phyloP scores from a whole-genome alignment of 768 basidiomycete genomes.

The Mycena galopus region DNA sequence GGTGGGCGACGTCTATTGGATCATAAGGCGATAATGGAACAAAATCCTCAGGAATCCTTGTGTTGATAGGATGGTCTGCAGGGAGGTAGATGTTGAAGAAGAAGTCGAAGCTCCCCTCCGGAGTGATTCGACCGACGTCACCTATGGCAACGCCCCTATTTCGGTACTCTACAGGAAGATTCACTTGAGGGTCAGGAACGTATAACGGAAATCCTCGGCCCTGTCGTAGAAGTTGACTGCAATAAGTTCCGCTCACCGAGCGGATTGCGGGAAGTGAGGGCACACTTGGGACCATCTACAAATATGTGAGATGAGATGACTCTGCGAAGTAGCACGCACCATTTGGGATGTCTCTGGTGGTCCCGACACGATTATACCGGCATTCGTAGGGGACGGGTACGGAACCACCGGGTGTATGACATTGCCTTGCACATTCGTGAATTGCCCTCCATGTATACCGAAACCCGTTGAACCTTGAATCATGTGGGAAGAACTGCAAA shows the following conservation, averaged over 20 bases:
- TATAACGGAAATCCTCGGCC: slow-evolving; percentile 48
- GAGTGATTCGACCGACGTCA: slow-evolving; percentile 49
- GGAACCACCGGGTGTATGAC: background rate
- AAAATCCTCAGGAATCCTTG: slow-evolving; percentile 44
- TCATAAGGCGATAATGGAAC: background rate
- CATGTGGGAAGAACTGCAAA: too few species aligned
- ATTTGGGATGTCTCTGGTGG: background rate
- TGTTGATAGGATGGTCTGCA: slow-evolving; percentile 46
- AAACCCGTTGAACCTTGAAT: too few species aligned
- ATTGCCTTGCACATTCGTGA: background rate
- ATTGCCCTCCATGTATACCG: background rate
- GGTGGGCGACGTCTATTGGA: background rate
- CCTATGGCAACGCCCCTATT: slow-evolving; percentile 47
- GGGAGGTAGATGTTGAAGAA: slow-evolving; percentile 55
- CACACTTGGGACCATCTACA: background rate
- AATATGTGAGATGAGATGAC: background rate
- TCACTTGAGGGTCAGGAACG: slow-evolving; percentile 35
- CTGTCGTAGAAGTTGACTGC: slow-evolving; percentile 2
- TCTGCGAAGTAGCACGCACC: background rate
- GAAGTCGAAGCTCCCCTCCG: slow-evolving; percentile 47
- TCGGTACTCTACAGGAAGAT: background rate
- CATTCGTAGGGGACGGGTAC: background rate
- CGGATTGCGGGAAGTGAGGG: background rate
- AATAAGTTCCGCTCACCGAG: slow-evolving; percentile 7
- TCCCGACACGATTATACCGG: background rate